Conservation (phyloP, 345 rosid species). For the Angophora floribunda region DNA sequence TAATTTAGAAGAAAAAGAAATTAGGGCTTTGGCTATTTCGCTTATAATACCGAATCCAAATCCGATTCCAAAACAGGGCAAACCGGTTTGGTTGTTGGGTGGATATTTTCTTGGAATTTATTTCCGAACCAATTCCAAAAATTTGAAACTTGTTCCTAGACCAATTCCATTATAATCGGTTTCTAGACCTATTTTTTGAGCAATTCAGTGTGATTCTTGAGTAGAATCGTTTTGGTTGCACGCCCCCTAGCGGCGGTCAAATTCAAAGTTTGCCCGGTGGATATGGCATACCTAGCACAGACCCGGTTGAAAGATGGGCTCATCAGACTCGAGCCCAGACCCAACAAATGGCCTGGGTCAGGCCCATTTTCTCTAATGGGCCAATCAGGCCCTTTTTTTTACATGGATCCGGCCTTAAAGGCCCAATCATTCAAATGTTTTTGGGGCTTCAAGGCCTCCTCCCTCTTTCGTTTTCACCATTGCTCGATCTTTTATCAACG, state of each 20-base stretch:
- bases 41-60: no score
- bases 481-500: neutral
- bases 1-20: no score
- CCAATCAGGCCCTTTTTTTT: neutral
- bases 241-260: neutral
- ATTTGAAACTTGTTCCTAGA: no score
- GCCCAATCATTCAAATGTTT: neutral
- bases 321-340: neutral
- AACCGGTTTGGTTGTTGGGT: no score
- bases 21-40: no score
- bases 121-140: no score
- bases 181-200: no score
- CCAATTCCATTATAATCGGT: no score
- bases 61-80: no score
- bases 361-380: neutral
- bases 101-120: no score
- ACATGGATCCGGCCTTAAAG: neutral
- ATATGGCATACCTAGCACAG: neutral
- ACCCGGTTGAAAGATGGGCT: neutral
- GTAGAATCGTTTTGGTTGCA: no score
- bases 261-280: neutral
- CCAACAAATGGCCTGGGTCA: neutral
- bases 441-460: neutral
- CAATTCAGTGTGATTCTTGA: no score
- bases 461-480: neutral